Evolutionary conservation across 352 stramenopile species (phyloP).

Genomic region (Pythium myriotylum): DNA sequence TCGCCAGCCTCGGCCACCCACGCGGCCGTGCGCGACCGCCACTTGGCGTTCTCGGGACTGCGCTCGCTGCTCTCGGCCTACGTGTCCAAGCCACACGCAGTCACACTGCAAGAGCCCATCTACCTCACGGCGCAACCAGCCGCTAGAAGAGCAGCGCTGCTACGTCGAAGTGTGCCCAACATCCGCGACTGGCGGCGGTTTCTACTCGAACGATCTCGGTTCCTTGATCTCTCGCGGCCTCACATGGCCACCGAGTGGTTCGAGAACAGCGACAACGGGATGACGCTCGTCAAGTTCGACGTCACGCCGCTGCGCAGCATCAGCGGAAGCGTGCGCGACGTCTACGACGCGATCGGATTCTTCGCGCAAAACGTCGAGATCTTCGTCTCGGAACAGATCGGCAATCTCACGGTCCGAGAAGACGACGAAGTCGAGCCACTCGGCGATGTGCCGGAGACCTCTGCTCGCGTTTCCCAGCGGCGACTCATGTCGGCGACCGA

Average conservation of each 20-base stretch:
- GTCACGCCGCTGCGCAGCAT: conserved; percentile 39
- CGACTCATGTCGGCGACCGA: conserved; percentile 8
- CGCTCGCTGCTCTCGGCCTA: conserved; percentile 19
- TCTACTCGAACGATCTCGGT: conserved; percentile 35
- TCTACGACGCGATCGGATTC: conserved; percentile 49
- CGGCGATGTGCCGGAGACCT: too few species aligned
- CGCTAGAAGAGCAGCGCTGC: conserved; percentile 33
- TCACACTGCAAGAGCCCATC: conserved; percentile 1
- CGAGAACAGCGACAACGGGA: conserved; percentile 27
- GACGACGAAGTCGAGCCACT: conserved; percentile 13
- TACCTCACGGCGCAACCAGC: conserved; percentile 15
- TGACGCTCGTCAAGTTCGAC: conserved; percentile 35
- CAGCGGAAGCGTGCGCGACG: conserved; percentile 28
- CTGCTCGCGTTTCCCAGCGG: conserved; percentile 5
- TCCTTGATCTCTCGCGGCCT: conserved; percentile 36
- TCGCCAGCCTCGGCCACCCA: not conserved
- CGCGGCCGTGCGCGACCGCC: conserved; percentile 3
- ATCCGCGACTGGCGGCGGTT: conserved; percentile 41
- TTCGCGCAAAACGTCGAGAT: conserved; percentile 49
- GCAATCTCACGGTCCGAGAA: conserved; percentile 22
- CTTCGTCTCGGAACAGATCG: conserved; percentile 18
- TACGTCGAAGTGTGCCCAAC: conserved; percentile 35
- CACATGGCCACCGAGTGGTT: conserved; percentile 45
- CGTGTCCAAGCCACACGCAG: not conserved
- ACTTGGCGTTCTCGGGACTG: conserved; percentile 9